phyloP scores from a whole-genome alignment of 202 grass and related monocot genomes.

The Saccharum hybrid region DNA sequence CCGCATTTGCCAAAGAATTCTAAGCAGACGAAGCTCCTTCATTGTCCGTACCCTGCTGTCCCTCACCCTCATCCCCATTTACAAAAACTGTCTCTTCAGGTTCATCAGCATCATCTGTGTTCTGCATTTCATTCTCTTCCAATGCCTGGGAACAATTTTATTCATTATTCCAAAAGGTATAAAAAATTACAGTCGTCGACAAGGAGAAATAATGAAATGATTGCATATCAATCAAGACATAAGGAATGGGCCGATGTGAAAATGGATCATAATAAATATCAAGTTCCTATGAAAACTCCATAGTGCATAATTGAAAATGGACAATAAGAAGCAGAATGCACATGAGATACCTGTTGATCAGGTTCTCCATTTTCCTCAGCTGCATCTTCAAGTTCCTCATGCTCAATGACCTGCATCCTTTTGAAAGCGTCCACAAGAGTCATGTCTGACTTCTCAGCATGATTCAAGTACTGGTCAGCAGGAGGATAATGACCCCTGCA shows the following conservation, averaged over 20 bases:
- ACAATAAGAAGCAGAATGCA: neutral
- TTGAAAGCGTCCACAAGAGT: conserved; percentile 93
- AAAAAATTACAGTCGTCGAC: conserved; percentile 7
- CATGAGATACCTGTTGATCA: conserved; percentile 61
- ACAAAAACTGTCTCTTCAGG: conserved; percentile 69
- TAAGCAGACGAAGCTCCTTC: conserved; percentile 70
- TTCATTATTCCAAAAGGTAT: conserved; percentile 11
- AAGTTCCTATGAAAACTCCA: conserved; percentile 7
- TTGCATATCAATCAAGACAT: conserved; percentile 12
- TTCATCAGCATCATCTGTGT: conserved; percentile 66
- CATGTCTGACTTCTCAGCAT: conserved; percentile 61
- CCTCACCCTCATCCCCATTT: conserved; percentile 93
- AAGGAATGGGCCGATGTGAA: conserved; percentile 6
- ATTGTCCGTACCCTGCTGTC: conserved; percentile 81
- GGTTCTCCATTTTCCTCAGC: conserved; percentile 68
- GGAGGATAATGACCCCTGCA: conserved; percentile 77
- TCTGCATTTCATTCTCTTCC: conserved; percentile 54
- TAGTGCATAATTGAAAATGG: conserved; percentile 1
- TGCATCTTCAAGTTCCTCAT: conserved; percentile 59
- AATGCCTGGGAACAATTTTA: conserved; percentile 42
- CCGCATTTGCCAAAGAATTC: conserved; percentile 56
- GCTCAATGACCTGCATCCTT: conserved; percentile 74
- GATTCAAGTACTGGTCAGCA: conserved; percentile 71
- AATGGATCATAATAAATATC: conserved; percentile 16
- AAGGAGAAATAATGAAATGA: conserved; percentile 38